Evolutionary conservation across 2,329 filamentous ascomycete genomes (phyloP).

Genomic region (Pseudocercospora ulei): DNA sequence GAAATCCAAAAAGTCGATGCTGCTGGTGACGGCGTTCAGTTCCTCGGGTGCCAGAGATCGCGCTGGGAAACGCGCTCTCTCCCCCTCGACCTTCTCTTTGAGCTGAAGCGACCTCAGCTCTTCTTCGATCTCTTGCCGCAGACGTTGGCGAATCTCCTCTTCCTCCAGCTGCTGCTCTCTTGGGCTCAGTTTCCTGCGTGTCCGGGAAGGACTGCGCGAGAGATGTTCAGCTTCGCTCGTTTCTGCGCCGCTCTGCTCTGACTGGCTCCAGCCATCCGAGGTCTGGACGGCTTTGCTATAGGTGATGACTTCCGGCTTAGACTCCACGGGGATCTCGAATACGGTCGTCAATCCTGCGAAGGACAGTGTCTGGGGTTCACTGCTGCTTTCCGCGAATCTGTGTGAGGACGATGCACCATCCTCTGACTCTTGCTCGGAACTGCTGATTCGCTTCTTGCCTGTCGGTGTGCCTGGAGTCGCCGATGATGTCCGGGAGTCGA

Average conservation of each 20-base stretch:
- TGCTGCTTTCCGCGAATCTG: conserved; percentile 33
- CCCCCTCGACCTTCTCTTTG: conserved; percentile 39
- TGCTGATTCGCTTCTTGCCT: conserved; percentile 27
- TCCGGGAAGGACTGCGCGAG: conserved; percentile 45
- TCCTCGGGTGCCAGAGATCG: conserved; percentile 76
- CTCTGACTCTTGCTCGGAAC: conserved; percentile 22
- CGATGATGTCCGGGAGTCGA: conserved; percentile 53
- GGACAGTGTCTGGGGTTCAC: conserved; percentile 59
- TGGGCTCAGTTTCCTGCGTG: conserved; percentile 63
- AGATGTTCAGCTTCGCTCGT: conserved; percentile 53
- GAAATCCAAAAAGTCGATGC: conserved; percentile 88
- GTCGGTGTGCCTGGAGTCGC: conserved; percentile 25
- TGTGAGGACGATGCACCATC: conserved; percentile 28
- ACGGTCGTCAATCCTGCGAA: conserved; percentile 65
- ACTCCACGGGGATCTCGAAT: conserved; percentile 64
- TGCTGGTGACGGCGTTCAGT: conserved; percentile 77
- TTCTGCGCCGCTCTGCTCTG: conserved; percentile 43
- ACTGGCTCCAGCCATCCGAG: conserved; percentile 54
- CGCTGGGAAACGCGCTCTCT: conserved; percentile 48
- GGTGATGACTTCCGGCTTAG: conserved; percentile 66
- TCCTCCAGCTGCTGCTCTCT: conserved; percentile 66
- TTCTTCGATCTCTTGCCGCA: conserved; percentile 84
- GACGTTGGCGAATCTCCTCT: conserved; percentile 75
- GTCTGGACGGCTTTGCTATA: conserved; percentile 98
- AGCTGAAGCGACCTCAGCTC: conserved; percentile 65